phyloP scores from a whole-genome alignment of 495 filamentous ascomycete species.

The Xylaria castorea region DNA sequence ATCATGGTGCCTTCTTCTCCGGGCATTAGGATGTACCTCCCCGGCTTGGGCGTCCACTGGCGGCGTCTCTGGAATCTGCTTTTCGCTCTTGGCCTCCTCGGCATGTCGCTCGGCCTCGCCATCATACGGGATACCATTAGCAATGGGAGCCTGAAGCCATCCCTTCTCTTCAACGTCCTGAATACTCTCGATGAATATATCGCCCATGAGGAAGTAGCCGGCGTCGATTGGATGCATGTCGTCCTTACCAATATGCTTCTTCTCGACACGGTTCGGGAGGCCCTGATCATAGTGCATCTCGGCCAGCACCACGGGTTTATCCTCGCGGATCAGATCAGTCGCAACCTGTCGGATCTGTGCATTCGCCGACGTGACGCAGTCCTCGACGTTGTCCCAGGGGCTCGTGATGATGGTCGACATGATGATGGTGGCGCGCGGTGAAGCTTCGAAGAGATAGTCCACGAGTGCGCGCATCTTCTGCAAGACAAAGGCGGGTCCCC shows the following conservation, averaged over 20 bases:
- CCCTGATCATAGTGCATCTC: constrained; percentile 39
- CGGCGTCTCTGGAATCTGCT: constrained; percentile 21
- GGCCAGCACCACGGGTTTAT: constrained; percentile 38
- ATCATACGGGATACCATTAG: constrained; percentile 43
- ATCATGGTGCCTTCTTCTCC: constrained; percentile 16
- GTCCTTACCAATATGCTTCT: constrained; percentile 36
- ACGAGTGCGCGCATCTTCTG: constrained; percentile 40
- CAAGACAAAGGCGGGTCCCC: constrained; percentile 36
- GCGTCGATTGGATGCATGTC: constrained; percentile 51
- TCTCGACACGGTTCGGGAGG: constrained; percentile 39
- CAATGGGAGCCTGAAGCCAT: constrained; percentile 43
- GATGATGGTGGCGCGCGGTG: constrained; percentile 39
- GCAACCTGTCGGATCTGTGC: constrained; percentile 46
- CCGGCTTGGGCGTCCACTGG: constrained; percentile 14
- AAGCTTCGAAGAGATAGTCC: constrained; percentile 39
- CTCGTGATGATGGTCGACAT: constrained; percentile 37
- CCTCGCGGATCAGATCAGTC: constrained; percentile 46
- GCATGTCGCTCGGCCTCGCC: constrained; percentile 40
- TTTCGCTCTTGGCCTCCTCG: constrained; percentile 36
- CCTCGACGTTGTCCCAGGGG: constrained; percentile 40
- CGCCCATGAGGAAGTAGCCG: constrained; percentile 57
- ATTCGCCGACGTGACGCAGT: constrained; percentile 43
- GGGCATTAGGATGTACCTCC: constrained; percentile 9
- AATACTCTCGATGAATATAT: constrained; percentile 52
- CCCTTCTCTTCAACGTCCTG: constrained; percentile 44